Evolutionary conservation across 202 grass and related monocot genomes (phyloP), one percentile per base, ranked within the genome.

Genomic region (Panicum virgatum): DNA sequence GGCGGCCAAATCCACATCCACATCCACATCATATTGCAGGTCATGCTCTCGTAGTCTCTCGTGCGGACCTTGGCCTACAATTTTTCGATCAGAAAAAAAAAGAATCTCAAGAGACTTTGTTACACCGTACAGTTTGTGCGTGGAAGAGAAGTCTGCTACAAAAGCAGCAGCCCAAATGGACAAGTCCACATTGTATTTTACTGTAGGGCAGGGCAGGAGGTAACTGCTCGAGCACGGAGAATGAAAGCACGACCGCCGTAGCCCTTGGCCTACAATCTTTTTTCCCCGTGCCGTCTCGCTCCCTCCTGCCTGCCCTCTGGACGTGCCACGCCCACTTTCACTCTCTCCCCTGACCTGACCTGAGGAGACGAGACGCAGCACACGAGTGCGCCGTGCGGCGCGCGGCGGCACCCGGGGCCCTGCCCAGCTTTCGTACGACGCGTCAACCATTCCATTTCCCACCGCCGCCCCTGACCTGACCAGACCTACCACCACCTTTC

Each of bases 1-100:
- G 68, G 73, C 66, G 15, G 19, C 29, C 66, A 83, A 87, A 72
- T 45, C 48, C 62, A 79, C 58, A n/a, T n/a, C n/a, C n/a, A n/a
- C n/a, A n/a, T 15, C 27, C 11, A 9, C 11, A 44, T 44, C 7
- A 22, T 6, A 48, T 65, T 22, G 12, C 29, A 14, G 73, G 8
- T 53, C 62, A 34, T 34, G 32, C 32, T 34, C 32, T 30, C 29
- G 29, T 2, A 30, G 29, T 30, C 29, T 30, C 29, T 34, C 32
- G 32, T 34, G 42, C 2, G 3, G 16, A 51, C 32, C 42, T 80
- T 51, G 16, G 23, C 30, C 30, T 0, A 19, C 29, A 76, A 48
- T 39, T 52, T 20, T 40, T 69, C 32, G 32, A 34, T 34, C 32
- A 5, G 32, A 34, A 5, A n/a, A n/a, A n/a, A n/a, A n/a, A 34